Evolutionary conservation across 805 yeast genomes (phyloP), one percentile per base, ranked within the genome.

Genomic region (Starmerella bombi): DNA sequence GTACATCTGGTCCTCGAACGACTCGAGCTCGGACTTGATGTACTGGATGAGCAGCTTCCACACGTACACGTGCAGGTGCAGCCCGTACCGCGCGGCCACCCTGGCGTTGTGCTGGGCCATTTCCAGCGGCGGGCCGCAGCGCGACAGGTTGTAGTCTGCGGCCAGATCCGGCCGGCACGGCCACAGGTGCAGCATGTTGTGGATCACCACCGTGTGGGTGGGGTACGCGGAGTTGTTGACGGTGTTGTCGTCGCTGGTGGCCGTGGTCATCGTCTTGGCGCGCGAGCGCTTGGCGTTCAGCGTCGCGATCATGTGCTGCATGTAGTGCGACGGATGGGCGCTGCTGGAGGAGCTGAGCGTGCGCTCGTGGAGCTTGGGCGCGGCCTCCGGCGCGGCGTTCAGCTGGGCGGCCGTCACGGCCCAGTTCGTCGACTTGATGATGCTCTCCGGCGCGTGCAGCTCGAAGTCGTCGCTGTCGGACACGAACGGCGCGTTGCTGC

Each of bases 141-240:
- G 58, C 5, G 57, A 60, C 20, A 44, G 25, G 31, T 57, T 58
- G 44, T 70, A 70, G 16, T 63, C 61, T 15, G 50, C 49, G 1
- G 70, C 62, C 41, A 79, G 79, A 57, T 71, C 72, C 42, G 75
- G 68, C 47, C 79, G 75, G 15, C 85, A 78, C 0, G 94, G 94
- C 27, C 84, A 70, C 36, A 86, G 61, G 53, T 76, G 69, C 17
- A 71, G 62, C 56, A 79, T 78, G 53, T 84, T 36, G 15, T 25
- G 37, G 16, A 42, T n/a, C 2, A 30, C 29, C 4, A 45, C 32
- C n/a, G 25, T 33, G 22, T 45, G 45, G 17, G 32, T 23, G 17
- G 36, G 19, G 2, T n/a, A n/a, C 22, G 23, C 9, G 5, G 27
- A 10, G 19, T 10, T 15, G 6, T 5, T 12, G 8, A n/a, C 25